Percentiles rank a stretch among this genome's conserved stretches.
Conservation (phyloP, 2,329 filamentous ascomycete species). For the Phyllosticta citriasiana region DNA sequence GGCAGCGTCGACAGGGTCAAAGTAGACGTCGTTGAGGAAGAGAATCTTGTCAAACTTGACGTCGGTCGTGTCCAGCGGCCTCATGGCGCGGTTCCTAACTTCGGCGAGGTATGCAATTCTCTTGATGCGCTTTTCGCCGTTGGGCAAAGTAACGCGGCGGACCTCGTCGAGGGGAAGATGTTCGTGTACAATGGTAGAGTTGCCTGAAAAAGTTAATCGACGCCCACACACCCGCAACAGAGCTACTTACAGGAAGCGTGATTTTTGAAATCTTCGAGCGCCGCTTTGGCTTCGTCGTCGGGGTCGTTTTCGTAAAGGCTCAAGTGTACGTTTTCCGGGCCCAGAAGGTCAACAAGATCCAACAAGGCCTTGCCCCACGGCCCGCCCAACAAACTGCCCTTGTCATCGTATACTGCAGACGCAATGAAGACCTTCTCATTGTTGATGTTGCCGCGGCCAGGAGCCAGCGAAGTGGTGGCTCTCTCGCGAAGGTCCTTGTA, state of each 20-base stretch:
- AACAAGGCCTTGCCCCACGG: constrained; percentile 54
- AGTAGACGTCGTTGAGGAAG: constrained; percentile 59
- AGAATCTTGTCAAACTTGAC: constrained; percentile 52
- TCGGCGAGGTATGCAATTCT: constrained; percentile 65
- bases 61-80: constrained; percentile 46
- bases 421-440: constrained; percentile 65
- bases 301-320: constrained; percentile 67
- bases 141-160: constrained; percentile 51
- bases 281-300: constrained; percentile 44
- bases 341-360: constrained; percentile 54
- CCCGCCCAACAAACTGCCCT: constrained; percentile 50
- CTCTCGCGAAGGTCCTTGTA: constrained; percentile 36
- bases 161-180: constrained; percentile 48
- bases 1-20: constrained; percentile 47
- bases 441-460: constrained; percentile 40
- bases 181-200: constrained; percentile 46
- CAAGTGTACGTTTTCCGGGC: constrained; percentile 57
- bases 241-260: constrained; percentile 34
- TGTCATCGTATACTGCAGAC: constrained; percentile 57
- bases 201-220: constrained; percentile 21
- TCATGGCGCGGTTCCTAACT: constrained; percentile 59
- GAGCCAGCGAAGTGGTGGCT: constrained; percentile 16
- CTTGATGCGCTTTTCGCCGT: constrained; percentile 54
- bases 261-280: constrained; percentile 45
- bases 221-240: not conserved